Conservation (phyloP, 352 stramenopile species). For the Phytophthora pisi region DNA sequence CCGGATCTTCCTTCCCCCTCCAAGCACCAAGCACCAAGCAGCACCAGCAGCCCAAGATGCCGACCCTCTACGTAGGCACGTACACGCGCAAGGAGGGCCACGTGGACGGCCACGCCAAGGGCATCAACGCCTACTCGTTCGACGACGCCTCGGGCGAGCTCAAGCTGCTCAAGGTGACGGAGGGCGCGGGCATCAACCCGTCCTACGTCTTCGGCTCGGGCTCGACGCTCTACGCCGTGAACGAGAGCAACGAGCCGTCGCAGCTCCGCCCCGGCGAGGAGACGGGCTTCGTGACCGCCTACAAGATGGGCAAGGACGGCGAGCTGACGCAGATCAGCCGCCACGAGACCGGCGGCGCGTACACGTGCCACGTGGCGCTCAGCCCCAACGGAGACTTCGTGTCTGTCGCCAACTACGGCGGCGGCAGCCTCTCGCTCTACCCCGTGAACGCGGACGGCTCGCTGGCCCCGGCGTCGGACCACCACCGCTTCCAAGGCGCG, state of each 20-base stretch:
- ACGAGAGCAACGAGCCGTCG: constrained; percentile 66
- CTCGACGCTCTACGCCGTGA: constrained; percentile 65
- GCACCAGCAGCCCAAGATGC: constrained; percentile 15
- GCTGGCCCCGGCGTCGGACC: constrained; percentile 44
- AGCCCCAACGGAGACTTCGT: constrained; percentile 56
- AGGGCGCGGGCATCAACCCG: constrained; percentile 69
- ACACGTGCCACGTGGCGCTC: constrained; percentile 69
- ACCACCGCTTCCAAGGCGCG: constrained; percentile 49
- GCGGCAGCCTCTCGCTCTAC: constrained; percentile 65
- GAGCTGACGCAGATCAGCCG: constrained; percentile 50
- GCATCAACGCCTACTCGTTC: constrained; percentile 73
- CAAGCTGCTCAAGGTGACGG: constrained; percentile 49
- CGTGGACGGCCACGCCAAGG: constrained; percentile 79
- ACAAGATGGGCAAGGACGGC: constrained; percentile 49
- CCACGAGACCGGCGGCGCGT: constrained; percentile 61
- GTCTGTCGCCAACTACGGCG: constrained; percentile 76
- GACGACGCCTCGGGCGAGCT: constrained; percentile 56
- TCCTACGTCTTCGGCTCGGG: constrained; percentile 60
- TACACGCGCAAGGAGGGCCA: constrained; percentile 83
- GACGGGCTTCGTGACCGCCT: constrained; percentile 68
- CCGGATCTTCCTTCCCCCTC: constrained; percentile 1
- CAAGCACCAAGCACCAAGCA: constrained; percentile 3
- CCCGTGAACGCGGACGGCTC: constrained; percentile 65
- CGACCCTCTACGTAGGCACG: constrained; percentile 79
- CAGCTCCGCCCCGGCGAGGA: constrained; percentile 25